Evolutionary conservation across 352 stramenopile species (phyloP).

Genomic region (Globisporangium radiosum): DNA sequence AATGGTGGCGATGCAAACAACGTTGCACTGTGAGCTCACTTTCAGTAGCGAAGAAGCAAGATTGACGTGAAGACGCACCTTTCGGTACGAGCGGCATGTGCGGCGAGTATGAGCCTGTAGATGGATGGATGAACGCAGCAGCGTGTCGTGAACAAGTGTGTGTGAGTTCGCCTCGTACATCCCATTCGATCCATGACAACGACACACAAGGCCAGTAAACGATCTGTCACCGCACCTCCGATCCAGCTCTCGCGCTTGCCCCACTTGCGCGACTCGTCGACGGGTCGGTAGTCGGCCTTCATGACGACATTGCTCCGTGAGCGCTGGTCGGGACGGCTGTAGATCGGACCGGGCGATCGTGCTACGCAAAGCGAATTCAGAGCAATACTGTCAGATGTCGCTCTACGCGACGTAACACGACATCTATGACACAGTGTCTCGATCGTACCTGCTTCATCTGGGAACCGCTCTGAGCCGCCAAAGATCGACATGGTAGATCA

Average conservation of each 20-base stretch:
- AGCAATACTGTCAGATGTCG: too few species aligned
- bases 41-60: not conserved
- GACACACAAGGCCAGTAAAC: not conserved
- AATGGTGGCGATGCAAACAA: not conserved
- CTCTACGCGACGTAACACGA: too few species aligned
- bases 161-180: too few species aligned
- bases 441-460: conserved; percentile 45
- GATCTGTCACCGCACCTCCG: conserved; percentile 22
- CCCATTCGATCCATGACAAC: too few species aligned
- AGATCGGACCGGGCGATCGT: conserved; percentile 71
- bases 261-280: conserved; percentile 62
- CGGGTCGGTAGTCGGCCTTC: conserved; percentile 56
- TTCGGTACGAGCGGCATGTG: conserved; percentile 55
- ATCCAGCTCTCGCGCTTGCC: conserved; percentile 84
- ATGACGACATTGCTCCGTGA: conserved; percentile 62
- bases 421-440: too few species aligned
- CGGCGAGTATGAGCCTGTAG: conserved; percentile 27
- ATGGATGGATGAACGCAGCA: not conserved
- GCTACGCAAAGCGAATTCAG: conserved; percentile 12
- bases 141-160: too few species aligned
- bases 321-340: conserved; percentile 48
- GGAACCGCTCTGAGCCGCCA: conserved; percentile 68
- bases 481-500: conserved; percentile 62
- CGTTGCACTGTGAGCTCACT: too few species aligned
- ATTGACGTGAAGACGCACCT: conserved; percentile 18